A percentile compares a stretch with the other conserved stretches of the same genome.
These are phyloP conservation scores for Microcos paniculata DNA, from an alignment of 345 rosid species.

Conservation along the genomic window DNA sequence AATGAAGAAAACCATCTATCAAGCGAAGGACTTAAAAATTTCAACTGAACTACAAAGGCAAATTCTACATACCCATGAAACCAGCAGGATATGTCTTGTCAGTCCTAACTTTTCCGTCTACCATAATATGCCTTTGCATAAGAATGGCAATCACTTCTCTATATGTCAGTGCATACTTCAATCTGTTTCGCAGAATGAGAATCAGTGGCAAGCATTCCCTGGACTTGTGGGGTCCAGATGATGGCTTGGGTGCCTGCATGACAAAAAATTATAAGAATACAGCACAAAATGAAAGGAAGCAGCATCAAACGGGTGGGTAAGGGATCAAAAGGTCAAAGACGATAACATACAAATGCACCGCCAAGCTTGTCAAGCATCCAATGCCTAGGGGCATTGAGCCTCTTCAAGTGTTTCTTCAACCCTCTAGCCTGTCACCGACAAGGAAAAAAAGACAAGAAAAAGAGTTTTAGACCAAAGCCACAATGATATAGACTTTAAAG, in stretches of 20 bases:
- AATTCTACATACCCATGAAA: conserved; percentile 63
- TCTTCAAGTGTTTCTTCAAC: conserved; percentile 64
- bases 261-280: not conserved
- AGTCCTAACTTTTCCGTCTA: conserved; percentile 77
- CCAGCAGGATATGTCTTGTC: conserved; percentile 85
- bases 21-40: too few species aligned
- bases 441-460: not conserved
- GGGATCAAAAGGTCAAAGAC: not conserved
- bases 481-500: not conserved
- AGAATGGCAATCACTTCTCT: conserved; percentile 67
- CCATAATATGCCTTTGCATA: conserved; percentile 80
- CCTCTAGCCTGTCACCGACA: conserved; percentile 50
- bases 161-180: conserved; percentile 62
- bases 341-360: conserved; percentile 64
- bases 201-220: conserved; percentile 70
- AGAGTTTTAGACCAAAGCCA: not conserved
- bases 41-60: not conserved
- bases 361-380: conserved; percentile 76
- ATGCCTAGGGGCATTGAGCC: conserved; percentile 64
- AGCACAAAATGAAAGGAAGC: not conserved
- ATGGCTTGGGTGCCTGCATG: conserved; percentile 72
- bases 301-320: not conserved
- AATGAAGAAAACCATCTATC: too few species aligned
- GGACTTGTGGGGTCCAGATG: conserved; percentile 81
- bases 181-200: conserved; percentile 52